Conservation (phyloP, 495 filamentous ascomycete genomes). For the Cudoniella acicularis region DNA sequence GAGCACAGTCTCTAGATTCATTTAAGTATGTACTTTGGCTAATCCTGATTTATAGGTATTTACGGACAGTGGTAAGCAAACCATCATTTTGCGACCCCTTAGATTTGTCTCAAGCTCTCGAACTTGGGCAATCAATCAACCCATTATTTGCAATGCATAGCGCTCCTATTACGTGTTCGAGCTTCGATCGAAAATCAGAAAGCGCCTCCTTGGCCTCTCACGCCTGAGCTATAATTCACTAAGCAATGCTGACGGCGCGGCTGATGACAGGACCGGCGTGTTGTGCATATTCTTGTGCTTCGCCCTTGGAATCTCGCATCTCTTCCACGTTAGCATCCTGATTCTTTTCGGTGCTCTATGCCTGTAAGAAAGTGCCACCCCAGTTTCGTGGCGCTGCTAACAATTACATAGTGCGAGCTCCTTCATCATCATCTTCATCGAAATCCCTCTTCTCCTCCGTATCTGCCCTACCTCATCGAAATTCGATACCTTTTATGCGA, state of each 20-base stretch:
- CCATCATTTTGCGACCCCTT: neutral
- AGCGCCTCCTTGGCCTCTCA: too few species aligned
- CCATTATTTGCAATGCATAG: too few species aligned
- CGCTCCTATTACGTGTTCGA: too few species aligned
- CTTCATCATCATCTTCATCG: slow-evolving; percentile 91
- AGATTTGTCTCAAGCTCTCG: neutral
- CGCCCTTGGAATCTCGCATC: slow-evolving; percentile 89
- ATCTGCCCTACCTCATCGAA: slow-evolving; percentile 92
- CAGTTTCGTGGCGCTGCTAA: slow-evolving; percentile 11
- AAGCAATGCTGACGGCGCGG: neutral
- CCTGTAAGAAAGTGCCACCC: slow-evolving; percentile 69
- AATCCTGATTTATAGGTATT: slow-evolving; percentile 64
- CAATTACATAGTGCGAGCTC: slow-evolving; percentile 60
- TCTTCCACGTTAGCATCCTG: slow-evolving; percentile 60
- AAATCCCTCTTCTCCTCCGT: slow-evolving; percentile 91
- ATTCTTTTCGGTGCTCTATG: slow-evolving; percentile 81
- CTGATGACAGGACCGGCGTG: slow-evolving; percentile 77
- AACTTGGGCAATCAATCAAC: slow-evolving; percentile 10
- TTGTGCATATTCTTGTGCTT: slow-evolving; percentile 93
- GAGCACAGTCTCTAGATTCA: slow-evolving; percentile 36
- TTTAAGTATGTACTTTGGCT: slow-evolving; percentile 4
- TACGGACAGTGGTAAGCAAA: slow-evolving; percentile 95
- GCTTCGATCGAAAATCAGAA: too few species aligned
- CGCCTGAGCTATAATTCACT: too few species aligned
- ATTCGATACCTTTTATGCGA: slow-evolving; percentile 90